Evolutionary conservation across 257 asterid genomes (phyloP).

Genomic region (Gardenia jasminoides): DNA sequence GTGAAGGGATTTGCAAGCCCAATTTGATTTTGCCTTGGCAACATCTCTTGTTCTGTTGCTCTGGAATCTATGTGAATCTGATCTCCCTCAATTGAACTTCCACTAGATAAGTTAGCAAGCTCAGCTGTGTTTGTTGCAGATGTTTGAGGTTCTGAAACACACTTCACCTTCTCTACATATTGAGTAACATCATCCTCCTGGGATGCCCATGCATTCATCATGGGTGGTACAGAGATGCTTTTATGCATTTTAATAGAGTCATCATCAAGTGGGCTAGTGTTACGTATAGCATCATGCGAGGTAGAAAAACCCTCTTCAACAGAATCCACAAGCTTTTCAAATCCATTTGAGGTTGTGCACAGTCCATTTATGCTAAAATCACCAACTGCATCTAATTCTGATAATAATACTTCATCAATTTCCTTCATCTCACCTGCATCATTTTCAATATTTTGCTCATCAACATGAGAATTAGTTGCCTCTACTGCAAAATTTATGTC

Average conservation of each 20-base stretch:
- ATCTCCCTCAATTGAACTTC: conserved; percentile 28
- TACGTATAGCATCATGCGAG: conserved; percentile 24
- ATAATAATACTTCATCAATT: conserved; percentile 66
- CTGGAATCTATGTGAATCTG: conserved; percentile 23
- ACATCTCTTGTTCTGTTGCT: conserved; percentile 22
- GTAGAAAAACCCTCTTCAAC: conserved; percentile 32
- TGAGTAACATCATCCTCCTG: conserved; percentile 25
- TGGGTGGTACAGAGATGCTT: conserved; percentile 16
- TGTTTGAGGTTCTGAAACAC: conserved; percentile 32
- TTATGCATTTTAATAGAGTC: conserved; percentile 25
- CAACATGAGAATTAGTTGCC: conserved; percentile 34
- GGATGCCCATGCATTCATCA: conserved; percentile 19
- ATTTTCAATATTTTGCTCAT: conserved; percentile 45
- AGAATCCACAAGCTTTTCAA: conserved; percentile 31
- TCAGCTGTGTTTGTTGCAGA: conserved; percentile 26
- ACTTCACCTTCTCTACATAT: conserved; percentile 27
- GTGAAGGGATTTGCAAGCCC: conserved; percentile 12
- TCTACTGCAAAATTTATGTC: conserved; percentile 20
- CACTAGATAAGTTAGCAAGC: conserved; percentile 27
- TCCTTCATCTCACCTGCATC: conserved; percentile 61
- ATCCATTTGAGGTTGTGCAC: conserved; percentile 35
- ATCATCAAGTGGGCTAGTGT: conserved; percentile 19
- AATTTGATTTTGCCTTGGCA: conserved; percentile 17
- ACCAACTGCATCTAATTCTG: conserved; percentile 71
- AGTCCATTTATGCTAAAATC: conserved; percentile 52